Percentiles rank a stretch among this genome's conserved stretches.
Evolutionary conservation across 192 early-diverging fungal genomes (phyloP).

Genomic region (Podila epicladia): DNA sequence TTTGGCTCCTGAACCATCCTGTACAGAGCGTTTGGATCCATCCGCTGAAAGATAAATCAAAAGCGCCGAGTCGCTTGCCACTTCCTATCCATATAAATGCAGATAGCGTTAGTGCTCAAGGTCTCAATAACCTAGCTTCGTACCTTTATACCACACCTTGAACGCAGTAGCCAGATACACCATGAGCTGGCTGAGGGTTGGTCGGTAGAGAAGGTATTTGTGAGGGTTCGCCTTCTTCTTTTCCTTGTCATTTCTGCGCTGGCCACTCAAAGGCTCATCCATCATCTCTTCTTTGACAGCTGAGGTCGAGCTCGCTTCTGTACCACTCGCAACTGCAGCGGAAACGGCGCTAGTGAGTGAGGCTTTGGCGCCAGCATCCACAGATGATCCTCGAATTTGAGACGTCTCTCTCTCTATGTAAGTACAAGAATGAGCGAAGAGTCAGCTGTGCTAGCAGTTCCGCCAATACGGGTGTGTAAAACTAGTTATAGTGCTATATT

Average conservation of each 20-base stretch:
- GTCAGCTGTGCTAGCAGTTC: neutral
- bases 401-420: slow-evolving; percentile 68
- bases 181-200: slow-evolving; percentile 90
- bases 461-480: neutral
- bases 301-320: neutral
- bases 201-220: slow-evolving; percentile 95
- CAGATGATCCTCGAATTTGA: slow-evolving; percentile 3
- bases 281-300: slow-evolving; percentile 38
- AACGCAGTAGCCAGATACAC: slow-evolving; percentile 93
- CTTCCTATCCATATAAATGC: slow-evolving; percentile 65
- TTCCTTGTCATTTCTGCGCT: slow-evolving; percentile 45
- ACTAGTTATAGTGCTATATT: neutral
- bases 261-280: slow-evolving; percentile 20
- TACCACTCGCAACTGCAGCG: slow-evolving; percentile 15
- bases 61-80: slow-evolving; percentile 85
- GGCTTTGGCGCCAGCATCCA: slow-evolving; percentile 30
- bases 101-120: neutral
- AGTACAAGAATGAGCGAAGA: neutral
- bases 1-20: slow-evolving; percentile 50
- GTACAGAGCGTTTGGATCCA: slow-evolving; percentile 66
- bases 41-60: slow-evolving; percentile 93
- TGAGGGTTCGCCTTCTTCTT: slow-evolving; percentile 65
- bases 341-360: slow-evolving; percentile 31
- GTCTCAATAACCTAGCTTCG: neutral
- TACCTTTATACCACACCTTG: slow-evolving; percentile 62